Evolutionary conservation across 768 basidiomycete species (phyloP), one percentile per base, ranked within the genome.

Genomic region (Podaxis carcinomalis): DNA sequence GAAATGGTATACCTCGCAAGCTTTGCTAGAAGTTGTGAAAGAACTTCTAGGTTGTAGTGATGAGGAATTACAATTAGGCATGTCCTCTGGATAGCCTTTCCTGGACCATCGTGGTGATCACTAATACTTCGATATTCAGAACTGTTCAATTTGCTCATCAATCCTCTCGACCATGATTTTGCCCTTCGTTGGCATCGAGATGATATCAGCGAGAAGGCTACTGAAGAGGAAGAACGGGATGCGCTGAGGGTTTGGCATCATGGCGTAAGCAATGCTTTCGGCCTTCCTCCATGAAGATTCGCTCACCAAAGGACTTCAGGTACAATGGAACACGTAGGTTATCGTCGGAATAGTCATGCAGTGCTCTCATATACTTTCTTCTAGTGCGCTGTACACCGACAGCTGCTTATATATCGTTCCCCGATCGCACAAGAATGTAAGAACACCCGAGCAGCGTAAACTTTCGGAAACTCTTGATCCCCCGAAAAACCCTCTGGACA

Each of bases 181-280:
- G 87, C 89, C 1, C 74, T 92, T 54, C 77, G 89, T 40, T 92
- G 90, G 89, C 91, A 92, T 69, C 81, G 90, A 2, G 91, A 92
- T 63, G 90, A 90, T 70, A 80, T 93, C 4, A 74, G 71, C 28
- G 85, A 85, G 66, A 74, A 77, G 23, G 88, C 84, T 0, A 80
- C 75, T 0, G 69, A 76, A 16, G 83, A 86, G 11, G 87, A 92
- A 63, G 91, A 92, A 66, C 69, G 68, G 0, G 68, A 72, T 10
- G 84, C 84, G 3, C 80, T 93, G 1, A 70, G 72, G 7, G 72
- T 80, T 36, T 88, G 85, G 81, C 83, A 86, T 54, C 78, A 84
- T 66, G 90, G 89, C 1, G 89, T 89, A 75, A 19, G 81, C 73
- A 9, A 36, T 27, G 13, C 6, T 10, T n/a, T 16, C 53, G 10